Base-by-base conservation (phyloP, 2,329 filamentous ascomycete species). In the Ophiognomonia clavigignenti-juglandacearum region DNA sequence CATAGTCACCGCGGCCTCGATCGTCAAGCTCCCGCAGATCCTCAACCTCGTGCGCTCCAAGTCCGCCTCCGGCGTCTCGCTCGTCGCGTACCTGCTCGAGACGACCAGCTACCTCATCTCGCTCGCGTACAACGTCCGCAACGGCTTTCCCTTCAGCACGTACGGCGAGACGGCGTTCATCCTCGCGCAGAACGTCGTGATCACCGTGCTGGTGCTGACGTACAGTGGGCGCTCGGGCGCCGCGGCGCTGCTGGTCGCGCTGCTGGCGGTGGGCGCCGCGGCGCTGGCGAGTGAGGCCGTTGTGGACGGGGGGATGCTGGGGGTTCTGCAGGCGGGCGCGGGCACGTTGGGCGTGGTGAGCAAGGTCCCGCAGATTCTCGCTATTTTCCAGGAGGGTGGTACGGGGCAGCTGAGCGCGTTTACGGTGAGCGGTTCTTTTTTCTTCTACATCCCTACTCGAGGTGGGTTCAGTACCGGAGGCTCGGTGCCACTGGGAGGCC, bases 1-100 rank as follows among this genome's bases (percentile, higher is more conserved):
- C 64, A 98, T 98, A 69, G 90, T 98, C 62, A 85, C 79, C 56
- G 89, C 90, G 44, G 91, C 87, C 23, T 84, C 88, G 45, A 82
- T 97, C 59, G 91, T 98, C 73, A 98, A 98, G 73, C 83, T 98
- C 22, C 93, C 93, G 0, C 93, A 98, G 74, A 92, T 98, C 63
- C 68, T 96, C 66, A 98, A 98, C 74, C 83, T 98, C 43, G 69
- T 93, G 60, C 76, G 77, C 61, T 90, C 88, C 39, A 80, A 83
- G 60, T 96, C 89, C 41, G 83, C 90, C 23, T 80, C 82, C 37
- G 93, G 93, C 57, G 79, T 98, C 52, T 89, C 83, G 40, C 95
- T 97, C 70, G 78, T 95, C 37, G 86, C 88, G 26, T 97, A 96
- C 72, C 76, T 93, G 27, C 88, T 98, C 64, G 93, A 98, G 73